phyloP scores from a whole-genome alignment of 805 yeast genomes.

The Alloascoidea africana region DNA sequence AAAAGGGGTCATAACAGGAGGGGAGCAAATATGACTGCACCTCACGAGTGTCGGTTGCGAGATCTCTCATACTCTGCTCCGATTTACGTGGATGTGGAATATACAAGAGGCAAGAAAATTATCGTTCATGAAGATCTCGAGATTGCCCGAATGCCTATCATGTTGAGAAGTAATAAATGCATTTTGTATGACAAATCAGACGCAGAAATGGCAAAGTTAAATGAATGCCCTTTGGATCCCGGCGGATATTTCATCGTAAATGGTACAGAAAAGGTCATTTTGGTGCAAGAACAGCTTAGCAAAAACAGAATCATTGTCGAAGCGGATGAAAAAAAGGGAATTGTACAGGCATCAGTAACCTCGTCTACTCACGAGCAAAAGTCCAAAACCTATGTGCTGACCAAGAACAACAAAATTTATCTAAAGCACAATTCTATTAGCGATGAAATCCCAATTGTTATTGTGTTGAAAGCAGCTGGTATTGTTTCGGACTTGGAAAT shows the following conservation, averaged over 20 bases:
- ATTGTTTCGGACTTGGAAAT: constrained; percentile 84
- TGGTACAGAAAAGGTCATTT: constrained; percentile 94
- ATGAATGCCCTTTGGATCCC: constrained; percentile 96
- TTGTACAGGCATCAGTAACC: constrained; percentile 95
- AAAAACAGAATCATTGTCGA: constrained; percentile 97
- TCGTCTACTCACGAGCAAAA: constrained; percentile 97
- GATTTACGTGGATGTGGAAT: constrained; percentile 91
- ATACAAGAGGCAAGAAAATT: constrained; percentile 87
- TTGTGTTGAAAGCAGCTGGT: constrained; percentile 91
- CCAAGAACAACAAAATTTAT: constrained; percentile 79
- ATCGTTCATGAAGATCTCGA: constrained; percentile 82
- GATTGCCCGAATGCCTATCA: constrained; percentile 97
- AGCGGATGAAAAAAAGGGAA: constrained; percentile 86
- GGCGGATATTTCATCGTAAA: constrained; percentile 97
- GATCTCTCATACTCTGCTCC: constrained; percentile 94
- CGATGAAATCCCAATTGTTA: constrained; percentile 91
- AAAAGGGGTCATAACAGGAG: constrained; percentile 23
- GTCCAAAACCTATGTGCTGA: constrained; percentile 90
- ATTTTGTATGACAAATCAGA: constrained; percentile 68
- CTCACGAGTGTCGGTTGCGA: constrained; percentile 91
- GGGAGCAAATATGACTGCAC: constrained; percentile 52
- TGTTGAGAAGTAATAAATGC: constrained; percentile 90
- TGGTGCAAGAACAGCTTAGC: constrained; percentile 92
- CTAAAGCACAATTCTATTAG: constrained; percentile 89
- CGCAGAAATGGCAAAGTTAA: constrained; percentile 68